phyloP scores from a whole-genome alignment of 129 eudicot species.

The Calendula officinalis region DNA sequence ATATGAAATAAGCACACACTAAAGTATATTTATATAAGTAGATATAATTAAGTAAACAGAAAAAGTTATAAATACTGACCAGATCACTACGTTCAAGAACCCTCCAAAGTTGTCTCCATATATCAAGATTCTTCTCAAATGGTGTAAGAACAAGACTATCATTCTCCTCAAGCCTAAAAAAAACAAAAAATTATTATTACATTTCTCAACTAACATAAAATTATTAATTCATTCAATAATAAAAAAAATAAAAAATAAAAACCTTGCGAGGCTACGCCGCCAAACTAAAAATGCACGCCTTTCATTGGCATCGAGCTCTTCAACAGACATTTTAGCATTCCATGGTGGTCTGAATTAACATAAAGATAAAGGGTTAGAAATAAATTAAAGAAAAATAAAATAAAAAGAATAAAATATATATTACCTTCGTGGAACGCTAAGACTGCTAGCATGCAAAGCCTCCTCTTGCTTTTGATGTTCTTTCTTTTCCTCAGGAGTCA shows the following conservation, averaged over 20 bases:
- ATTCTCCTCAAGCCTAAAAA: slow-evolving; percentile 90
- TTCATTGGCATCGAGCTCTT: slow-evolving; percentile 92
- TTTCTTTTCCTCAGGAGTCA: slow-evolving; percentile 66
- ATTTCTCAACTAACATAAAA: neutral
- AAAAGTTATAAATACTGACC: slow-evolving; percentile 41
- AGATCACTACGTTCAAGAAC: slow-evolving; percentile 95
- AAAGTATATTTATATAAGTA: neutral
- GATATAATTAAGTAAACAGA: neutral
- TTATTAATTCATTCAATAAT: neutral
- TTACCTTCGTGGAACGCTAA: slow-evolving; percentile 89
- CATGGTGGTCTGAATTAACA: slow-evolving; percentile 68
- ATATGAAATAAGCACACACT: too few species aligned
- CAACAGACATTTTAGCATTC: slow-evolving; percentile 71
- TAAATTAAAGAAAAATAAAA: neutral
- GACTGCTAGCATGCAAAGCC: slow-evolving; percentile 89
- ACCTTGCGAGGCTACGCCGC: slow-evolving; percentile 97
- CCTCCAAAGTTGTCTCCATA: slow-evolving; percentile 99
- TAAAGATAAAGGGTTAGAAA: neutral
- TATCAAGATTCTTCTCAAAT: slow-evolving; percentile 93
- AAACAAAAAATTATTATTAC: neutral
- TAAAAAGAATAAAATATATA: slow-evolving; percentile 1
- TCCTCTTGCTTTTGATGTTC: slow-evolving; percentile 78
- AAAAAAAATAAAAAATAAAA: neutral
- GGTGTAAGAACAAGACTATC: slow-evolving; percentile 94
- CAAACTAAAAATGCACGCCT: slow-evolving; percentile 76